These are phyloP conservation scores for Heterococcus sp. DNA, from an alignment of 108 stramenopile genomes.

Conservation along the genomic window DNA sequence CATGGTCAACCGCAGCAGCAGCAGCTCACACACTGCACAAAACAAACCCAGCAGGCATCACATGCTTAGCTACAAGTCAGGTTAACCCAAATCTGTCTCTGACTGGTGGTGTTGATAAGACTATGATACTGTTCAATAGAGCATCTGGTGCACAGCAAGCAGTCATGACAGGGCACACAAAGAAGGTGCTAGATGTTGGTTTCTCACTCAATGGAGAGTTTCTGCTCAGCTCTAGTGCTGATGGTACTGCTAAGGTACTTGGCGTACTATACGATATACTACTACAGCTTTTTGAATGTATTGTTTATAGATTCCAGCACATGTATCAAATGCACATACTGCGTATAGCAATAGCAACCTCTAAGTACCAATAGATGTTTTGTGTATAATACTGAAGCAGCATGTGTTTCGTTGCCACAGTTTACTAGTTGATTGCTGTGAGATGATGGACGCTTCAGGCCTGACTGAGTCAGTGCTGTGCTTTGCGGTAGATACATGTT, in stretches of 20 bases:
- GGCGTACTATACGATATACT: constrained; percentile 26
- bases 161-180: constrained; percentile 25
- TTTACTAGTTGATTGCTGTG: not conserved
- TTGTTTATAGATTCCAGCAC: not conserved
- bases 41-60: constrained; percentile 27
- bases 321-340: not conserved
- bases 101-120: constrained; percentile 45
- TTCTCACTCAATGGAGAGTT: constrained; percentile 22
- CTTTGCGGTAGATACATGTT: not conserved
- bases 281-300: not conserved
- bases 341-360: not conserved
- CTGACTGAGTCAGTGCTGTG: not conserved
- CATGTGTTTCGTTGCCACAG: not conserved
- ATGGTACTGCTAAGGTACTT: constrained; percentile 31
- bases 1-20: constrained; percentile 6
- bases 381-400: not conserved
- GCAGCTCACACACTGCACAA: constrained; percentile 39
- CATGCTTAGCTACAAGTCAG: constrained; percentile 36
- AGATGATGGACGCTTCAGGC: not conserved
- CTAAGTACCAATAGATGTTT: not conserved
- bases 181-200: constrained; percentile 15
- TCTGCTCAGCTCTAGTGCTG: constrained; percentile 23
- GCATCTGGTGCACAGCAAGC: constrained; percentile 19
- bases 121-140: constrained; percentile 34
- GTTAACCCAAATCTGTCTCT: constrained; percentile 24